Evolutionary conservation across 257 asterid species (phyloP).

Genomic region (Fraxinus pennsylvanica): DNA sequence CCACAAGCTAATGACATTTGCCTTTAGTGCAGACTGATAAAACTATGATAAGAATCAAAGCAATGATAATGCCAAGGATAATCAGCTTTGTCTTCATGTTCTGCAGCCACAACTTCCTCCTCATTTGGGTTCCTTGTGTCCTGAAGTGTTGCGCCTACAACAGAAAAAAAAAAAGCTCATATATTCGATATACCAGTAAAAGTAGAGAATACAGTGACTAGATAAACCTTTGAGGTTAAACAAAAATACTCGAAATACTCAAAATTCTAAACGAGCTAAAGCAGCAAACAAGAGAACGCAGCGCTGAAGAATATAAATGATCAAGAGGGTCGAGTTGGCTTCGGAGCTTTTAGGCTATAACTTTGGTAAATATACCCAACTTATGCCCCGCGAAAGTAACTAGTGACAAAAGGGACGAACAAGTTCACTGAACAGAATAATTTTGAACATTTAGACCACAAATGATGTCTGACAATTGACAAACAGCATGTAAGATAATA

Average conservation of each 20-base stretch:
- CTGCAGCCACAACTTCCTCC: not conserved
- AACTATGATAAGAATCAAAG: conserved; percentile 4
- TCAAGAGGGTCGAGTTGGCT: not conserved
- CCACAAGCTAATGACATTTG: not conserved
- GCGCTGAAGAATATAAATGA: not conserved
- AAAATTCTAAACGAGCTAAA: not conserved
- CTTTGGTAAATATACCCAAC: not conserved
- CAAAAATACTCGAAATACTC: not conserved
- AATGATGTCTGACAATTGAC: not conserved
- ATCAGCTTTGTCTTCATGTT: not conserved
- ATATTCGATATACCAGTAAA: not conserved
- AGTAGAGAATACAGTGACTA: not conserved
- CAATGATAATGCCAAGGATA: not conserved
- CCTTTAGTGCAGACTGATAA: not conserved
- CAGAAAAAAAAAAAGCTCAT: not conserved
- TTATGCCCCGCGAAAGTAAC: not conserved
- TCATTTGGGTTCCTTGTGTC: not conserved
- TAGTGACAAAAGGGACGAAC: not conserved
- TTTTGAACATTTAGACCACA: not conserved
- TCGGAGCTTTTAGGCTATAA: not conserved
- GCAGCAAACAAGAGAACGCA: not conserved
- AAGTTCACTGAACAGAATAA: not conserved
- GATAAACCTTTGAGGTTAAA: not conserved
- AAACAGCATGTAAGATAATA: not conserved
- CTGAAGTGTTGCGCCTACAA: not conserved